phyloP scores from a whole-genome alignment of 768 basidiomycete species.

The Hygrocybe punicea region DNA sequence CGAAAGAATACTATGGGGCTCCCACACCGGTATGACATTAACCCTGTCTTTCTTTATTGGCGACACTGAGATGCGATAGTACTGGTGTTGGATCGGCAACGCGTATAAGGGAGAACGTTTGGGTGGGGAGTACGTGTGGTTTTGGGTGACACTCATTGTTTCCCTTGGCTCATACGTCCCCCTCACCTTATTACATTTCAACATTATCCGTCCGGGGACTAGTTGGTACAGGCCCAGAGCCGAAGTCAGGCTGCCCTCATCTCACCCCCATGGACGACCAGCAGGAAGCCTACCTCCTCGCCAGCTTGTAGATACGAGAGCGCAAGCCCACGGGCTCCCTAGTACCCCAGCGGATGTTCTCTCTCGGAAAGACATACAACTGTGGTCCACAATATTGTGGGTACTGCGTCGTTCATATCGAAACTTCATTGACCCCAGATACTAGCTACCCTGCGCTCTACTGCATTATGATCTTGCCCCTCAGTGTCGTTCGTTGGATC shows the following conservation, averaged over 20 bases:
- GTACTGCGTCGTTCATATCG: not conserved
- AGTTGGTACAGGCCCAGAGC: constrained; percentile 1
- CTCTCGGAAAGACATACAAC: not conserved
- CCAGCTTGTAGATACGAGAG: no score
- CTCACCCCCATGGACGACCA: not conserved
- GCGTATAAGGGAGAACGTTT: not conserved
- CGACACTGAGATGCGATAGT: not conserved
- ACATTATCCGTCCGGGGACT: not conserved
- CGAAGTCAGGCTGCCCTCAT: not conserved
- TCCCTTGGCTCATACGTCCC: constrained; percentile 1
- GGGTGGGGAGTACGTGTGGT: constrained; percentile 5
- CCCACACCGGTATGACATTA: not conserved
- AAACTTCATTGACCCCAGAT: not conserved
- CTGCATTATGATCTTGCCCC: constrained; percentile 2
- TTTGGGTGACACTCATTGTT: constrained; percentile 3
- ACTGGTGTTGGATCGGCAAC: constrained; percentile 8
- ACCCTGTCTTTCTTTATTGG: not conserved
- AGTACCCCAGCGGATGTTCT: not conserved
- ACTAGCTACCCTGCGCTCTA: constrained; percentile 5
- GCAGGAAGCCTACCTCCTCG: not conserved
- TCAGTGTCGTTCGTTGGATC: constrained; percentile 5
- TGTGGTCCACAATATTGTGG: constrained; percentile 2
- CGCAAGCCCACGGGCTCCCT: not conserved
- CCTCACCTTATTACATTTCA: not conserved
- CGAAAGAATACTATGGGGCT: not conserved